Percentiles rank a stretch among this genome's conserved stretches.
phyloP scores from a whole-genome alignment of 2,329 filamentous ascomycete species.

The Aquanectria penicillioides region DNA sequence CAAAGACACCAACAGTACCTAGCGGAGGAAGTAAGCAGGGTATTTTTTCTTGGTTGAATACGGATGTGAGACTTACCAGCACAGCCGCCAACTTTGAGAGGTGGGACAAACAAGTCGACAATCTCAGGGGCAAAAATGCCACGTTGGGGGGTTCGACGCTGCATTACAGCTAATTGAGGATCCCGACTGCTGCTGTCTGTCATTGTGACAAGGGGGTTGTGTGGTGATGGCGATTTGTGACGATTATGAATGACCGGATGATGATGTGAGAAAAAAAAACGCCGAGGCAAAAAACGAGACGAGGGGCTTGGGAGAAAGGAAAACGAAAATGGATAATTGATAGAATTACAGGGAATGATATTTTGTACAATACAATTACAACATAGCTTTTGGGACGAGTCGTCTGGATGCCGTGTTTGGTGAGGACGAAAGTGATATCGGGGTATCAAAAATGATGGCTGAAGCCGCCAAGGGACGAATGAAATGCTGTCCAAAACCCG shows the following conservation, averaged over 20 bases:
- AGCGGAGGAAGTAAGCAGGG: neutral
- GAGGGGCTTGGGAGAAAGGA: neutral
- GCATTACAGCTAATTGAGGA: slow-evolving; percentile 32
- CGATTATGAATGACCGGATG: neutral
- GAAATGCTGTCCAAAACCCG: slow-evolving; percentile 19
- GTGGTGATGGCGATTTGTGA: neutral
- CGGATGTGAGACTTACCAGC: slow-evolving; percentile 56
- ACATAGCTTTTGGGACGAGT: neutral
- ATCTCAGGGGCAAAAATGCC: slow-evolving; percentile 56
- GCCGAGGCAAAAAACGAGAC: neutral
- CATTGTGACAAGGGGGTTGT: no score
- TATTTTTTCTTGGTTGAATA: neutral
- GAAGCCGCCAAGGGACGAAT: slow-evolving; percentile 10
- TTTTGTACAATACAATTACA: slow-evolving; percentile 15
- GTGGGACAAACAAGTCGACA: slow-evolving; percentile 57
- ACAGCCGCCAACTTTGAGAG: slow-evolving; percentile 68
- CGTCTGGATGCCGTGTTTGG: neutral
- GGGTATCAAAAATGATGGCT: slow-evolving; percentile 3
- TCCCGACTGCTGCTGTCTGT: slow-evolving; percentile 27
- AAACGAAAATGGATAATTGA: neutral
- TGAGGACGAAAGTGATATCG: slow-evolving; percentile 1
- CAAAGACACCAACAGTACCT: slow-evolving; percentile 70
- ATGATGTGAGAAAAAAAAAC: neutral
- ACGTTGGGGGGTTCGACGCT: slow-evolving; percentile 40
- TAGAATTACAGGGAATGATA: slow-evolving; percentile 33